Evolutionary conservation across 2,329 filamentous ascomycete species (phyloP).

Genomic region (Apiospora phragmitis): DNA sequence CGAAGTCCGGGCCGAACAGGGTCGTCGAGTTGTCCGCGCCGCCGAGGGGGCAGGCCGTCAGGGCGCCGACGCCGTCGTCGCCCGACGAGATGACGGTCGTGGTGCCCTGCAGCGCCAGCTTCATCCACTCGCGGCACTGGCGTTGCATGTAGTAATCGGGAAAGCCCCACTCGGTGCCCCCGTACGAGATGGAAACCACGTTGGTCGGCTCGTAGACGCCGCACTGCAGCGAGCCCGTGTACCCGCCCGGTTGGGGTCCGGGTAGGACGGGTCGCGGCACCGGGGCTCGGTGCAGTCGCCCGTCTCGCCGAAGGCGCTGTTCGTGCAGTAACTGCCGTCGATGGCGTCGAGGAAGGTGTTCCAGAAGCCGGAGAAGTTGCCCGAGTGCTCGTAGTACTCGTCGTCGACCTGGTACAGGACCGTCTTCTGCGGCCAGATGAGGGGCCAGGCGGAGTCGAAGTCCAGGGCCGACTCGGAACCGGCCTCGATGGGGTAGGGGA

Average conservation of each 20-base stretch:
- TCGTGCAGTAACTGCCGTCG: constrained; percentile 26
- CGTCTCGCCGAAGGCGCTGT: constrained; percentile 24
- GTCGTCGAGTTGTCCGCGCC: constrained; percentile 50
- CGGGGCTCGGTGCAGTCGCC: constrained; percentile 21
- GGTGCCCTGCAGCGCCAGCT: constrained; percentile 48
- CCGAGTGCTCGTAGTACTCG: constrained; percentile 30
- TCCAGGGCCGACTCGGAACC: constrained; percentile 34
- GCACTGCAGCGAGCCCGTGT: constrained; percentile 40
- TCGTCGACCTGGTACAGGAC: constrained; percentile 42
- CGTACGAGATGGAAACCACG: constrained; percentile 56
- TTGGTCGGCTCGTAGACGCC: constrained; percentile 49
- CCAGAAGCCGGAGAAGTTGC: constrained; percentile 11
- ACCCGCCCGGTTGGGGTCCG: constrained; percentile 46
- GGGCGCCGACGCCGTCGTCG: constrained; percentile 25
- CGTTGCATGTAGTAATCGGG: constrained; percentile 51
- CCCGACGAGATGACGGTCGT: constrained; percentile 44
- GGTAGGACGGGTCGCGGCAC: constrained; percentile 38
- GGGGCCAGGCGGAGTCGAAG: constrained; percentile 42
- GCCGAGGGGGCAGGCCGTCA: constrained; percentile 48
- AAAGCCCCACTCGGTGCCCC: constrained; percentile 49
- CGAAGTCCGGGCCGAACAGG: constrained; percentile 54
- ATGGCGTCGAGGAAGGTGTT: constrained; percentile 19
- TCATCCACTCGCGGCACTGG: constrained; percentile 48
- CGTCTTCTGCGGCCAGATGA: constrained; percentile 38
- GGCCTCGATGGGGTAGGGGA: constrained; percentile 19